phyloP scores from a whole-genome alignment of 78 protist genomes.

The Dictyostelium discoideum region DNA sequence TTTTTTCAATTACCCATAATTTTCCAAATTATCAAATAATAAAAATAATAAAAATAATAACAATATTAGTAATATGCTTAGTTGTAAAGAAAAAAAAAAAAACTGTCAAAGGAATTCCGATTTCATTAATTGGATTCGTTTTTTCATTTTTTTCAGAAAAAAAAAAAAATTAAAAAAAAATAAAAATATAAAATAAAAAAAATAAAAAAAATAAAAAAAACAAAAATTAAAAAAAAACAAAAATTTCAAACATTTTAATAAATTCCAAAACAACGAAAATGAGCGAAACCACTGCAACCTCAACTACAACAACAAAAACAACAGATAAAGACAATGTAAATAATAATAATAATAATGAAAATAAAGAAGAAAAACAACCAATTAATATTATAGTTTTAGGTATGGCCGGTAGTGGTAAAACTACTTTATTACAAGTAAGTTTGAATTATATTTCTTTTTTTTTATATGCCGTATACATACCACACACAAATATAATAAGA shows the following conservation, averaged over 20 bases:
- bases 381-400: constrained; percentile 93
- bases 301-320: not conserved
- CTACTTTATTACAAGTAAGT: constrained; percentile 94
- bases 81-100: too few species aligned
- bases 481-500: not conserved
- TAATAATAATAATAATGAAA: constrained; percentile 6
- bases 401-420: constrained; percentile 99
- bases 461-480: too few species aligned
- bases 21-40: too few species aligned
- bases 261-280: not conserved
- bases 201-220: not conserved
- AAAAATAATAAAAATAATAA: too few species aligned
- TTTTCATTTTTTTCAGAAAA: not conserved
- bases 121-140: not conserved
- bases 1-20: too few species aligned
- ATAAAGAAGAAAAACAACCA: constrained; percentile 72
- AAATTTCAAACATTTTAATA: not conserved
- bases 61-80: too few species aligned
- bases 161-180: not conserved
- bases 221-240: not conserved
- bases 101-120: too few species aligned
- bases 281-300: not conserved
- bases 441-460: not conserved
- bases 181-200: not conserved
- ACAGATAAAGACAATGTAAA: not conserved